phyloP scores from a whole-genome alignment of 1,139 yeast genomes.

The Protomyces inundatus region DNA sequence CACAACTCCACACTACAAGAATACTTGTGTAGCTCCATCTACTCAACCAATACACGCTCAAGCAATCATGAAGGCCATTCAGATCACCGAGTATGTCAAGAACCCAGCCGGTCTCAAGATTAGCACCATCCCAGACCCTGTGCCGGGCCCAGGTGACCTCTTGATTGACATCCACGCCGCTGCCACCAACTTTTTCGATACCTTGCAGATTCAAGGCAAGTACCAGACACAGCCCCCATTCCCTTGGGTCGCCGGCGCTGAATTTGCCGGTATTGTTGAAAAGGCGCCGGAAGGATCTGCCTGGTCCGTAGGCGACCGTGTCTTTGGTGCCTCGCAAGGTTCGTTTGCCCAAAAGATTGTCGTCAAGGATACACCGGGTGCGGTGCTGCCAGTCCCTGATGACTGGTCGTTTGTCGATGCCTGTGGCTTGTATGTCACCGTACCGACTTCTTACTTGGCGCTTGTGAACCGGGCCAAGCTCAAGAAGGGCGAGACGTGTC shows the following conservation, averaged over 20 bases:
- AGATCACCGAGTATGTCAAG: constrained; percentile 24
- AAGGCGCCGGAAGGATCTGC: constrained; percentile 11
- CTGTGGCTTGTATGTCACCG: constrained; percentile 24
- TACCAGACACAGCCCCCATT: constrained; percentile 30
- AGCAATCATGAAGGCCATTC: constrained; percentile 21
- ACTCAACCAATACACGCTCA: not conserved
- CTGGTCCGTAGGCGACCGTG: constrained; percentile 24
- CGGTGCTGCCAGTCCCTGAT: constrained; percentile 20
- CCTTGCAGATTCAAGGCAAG: constrained; percentile 29
- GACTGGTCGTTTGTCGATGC: constrained; percentile 26
- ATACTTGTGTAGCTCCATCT: not conserved
- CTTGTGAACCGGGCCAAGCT: constrained; percentile 51
- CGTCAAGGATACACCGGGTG: constrained; percentile 14
- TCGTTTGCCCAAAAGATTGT: constrained; percentile 23
- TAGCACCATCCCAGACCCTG: constrained; percentile 25
- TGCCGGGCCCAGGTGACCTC: constrained; percentile 24
- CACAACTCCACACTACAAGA: too few relatives aligned
- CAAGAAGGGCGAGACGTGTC: constrained; percentile 42
- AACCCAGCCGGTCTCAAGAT: constrained; percentile 8
- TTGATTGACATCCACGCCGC: constrained; percentile 29
- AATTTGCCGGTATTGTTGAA: constrained; percentile 26
- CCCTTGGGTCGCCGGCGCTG: constrained; percentile 30
- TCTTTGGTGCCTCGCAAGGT: constrained; percentile 25
- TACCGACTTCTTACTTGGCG: constrained; percentile 39
- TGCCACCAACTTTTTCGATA: constrained; percentile 30